phyloP scores from a whole-genome alignment of 2,329 filamentous ascomycete genomes.

The Xylariaceae sp. region DNA sequence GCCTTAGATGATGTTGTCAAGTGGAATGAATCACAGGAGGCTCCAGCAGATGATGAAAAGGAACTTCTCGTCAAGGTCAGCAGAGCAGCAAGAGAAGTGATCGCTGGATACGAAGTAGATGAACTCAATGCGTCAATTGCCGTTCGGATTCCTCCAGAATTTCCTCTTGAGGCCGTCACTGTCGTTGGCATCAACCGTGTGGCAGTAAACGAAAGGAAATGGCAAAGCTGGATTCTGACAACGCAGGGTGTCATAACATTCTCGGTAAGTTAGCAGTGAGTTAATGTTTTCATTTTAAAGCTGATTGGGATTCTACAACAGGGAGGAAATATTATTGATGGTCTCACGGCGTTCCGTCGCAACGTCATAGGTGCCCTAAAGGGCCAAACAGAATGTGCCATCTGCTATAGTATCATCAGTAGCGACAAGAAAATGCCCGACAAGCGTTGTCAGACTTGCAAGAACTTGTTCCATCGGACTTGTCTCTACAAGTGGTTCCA shows the following conservation, averaged over 20 bases:
- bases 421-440: slow-evolving; percentile 85
- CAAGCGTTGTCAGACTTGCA: slow-evolving; percentile 88
- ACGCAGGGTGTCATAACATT: slow-evolving; percentile 93
- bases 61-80: slow-evolving; percentile 67
- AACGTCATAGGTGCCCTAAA: slow-evolving; percentile 87
- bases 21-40: slow-evolving; percentile 58
- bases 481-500: slow-evolving; percentile 98
- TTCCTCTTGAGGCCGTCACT: slow-evolving; percentile 74
- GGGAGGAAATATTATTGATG: slow-evolving; percentile 85
- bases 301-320: slow-evolving; percentile 25
- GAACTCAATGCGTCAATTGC: slow-evolving; percentile 78
- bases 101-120: slow-evolving; percentile 81
- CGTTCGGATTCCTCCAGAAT: slow-evolving; percentile 75
- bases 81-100: slow-evolving; percentile 68
- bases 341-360: slow-evolving; percentile 75
- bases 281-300: background rate
- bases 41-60: slow-evolving; percentile 48
- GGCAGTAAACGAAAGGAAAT: slow-evolving; percentile 84
- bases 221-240: slow-evolving; percentile 84
- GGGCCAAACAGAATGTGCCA: slow-evolving; percentile 91
- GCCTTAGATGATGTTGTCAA: slow-evolving; percentile 63
- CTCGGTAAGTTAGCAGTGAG: slow-evolving; percentile 46
- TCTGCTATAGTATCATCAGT: slow-evolving; percentile 93
- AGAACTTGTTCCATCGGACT: slow-evolving; percentile 83
- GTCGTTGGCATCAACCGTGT: slow-evolving; percentile 79